Conservation (phyloP, 305 asterid species). For the Rubia tinctorum region DNA sequence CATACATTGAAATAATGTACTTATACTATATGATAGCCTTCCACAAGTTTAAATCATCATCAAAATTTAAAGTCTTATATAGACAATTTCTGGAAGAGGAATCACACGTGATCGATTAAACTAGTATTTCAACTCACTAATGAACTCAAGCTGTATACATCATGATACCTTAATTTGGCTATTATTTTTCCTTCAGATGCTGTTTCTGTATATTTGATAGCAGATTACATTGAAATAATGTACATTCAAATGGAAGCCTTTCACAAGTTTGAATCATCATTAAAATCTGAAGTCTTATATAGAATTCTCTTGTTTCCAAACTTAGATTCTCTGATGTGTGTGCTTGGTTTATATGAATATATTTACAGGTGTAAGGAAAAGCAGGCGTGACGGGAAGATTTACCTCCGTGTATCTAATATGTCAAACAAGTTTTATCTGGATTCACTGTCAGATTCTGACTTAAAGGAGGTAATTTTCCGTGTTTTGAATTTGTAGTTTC, state of each 20-base stretch:
- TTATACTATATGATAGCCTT: too few species aligned
- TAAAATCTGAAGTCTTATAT: not conserved
- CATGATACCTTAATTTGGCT: not conserved
- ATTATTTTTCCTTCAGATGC: not conserved
- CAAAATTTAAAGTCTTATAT: too few species aligned
- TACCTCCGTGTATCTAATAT: constrained; percentile 16
- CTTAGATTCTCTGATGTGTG: not conserved
- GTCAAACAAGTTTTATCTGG: constrained; percentile 17
- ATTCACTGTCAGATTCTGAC: constrained; percentile 26
- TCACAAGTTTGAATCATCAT: not conserved
- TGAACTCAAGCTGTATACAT: too few species aligned
- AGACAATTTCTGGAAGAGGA: too few species aligned
- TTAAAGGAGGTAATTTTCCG: constrained; percentile 21
- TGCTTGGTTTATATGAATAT: constrained; percentile 1
- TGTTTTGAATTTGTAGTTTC: not conserved
- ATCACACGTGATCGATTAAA: too few species aligned
- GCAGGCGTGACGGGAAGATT: constrained; percentile 8
- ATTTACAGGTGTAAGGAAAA: constrained; percentile 45
- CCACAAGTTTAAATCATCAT: too few species aligned
- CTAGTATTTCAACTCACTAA: too few species aligned
- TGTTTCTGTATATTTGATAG: too few species aligned
- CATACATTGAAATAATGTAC: too few species aligned
- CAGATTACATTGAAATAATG: not conserved
- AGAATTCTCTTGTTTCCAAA: not conserved
- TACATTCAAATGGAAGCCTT: not conserved